A percentile compares a stretch with the other conserved stretches of the same genome.
Conservation (phyloP, 257 asterid species). For the Rauvolfia tetraphylla region DNA sequence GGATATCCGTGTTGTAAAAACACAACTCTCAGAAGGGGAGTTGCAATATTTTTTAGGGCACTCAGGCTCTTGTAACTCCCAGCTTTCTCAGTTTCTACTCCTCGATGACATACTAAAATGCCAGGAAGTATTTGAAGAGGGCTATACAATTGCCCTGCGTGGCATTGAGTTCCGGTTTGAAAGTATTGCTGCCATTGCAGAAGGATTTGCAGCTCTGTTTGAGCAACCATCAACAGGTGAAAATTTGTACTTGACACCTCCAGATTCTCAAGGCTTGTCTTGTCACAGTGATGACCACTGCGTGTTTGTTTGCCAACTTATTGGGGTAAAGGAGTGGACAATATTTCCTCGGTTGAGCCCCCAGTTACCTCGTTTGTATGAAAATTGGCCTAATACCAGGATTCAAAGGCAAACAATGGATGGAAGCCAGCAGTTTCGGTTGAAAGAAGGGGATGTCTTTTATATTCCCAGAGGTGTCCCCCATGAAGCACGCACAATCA, state of each 20-base stretch:
- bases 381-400: constrained; percentile 23
- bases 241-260: constrained; percentile 80
- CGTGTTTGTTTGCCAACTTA: constrained; percentile 73
- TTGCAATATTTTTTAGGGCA: constrained; percentile 49
- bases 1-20: constrained; percentile 71
- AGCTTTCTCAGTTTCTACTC: constrained; percentile 30
- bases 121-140: constrained; percentile 56
- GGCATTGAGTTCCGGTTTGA: constrained; percentile 66
- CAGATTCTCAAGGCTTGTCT: constrained; percentile 74
- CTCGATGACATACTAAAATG: constrained; percentile 48
- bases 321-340: constrained; percentile 60
- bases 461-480: constrained; percentile 83
- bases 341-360: constrained; percentile 34
- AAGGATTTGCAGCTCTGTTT: constrained; percentile 58
- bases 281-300: constrained; percentile 86
- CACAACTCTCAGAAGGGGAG: constrained; percentile 38
- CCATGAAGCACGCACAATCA: constrained; percentile 59
- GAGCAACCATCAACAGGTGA: constrained; percentile 89
- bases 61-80: constrained; percentile 23
- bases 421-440: constrained; percentile 40
- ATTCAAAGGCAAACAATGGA: constrained; percentile 24
- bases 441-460: constrained; percentile 70
- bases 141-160: constrained; percentile 74
- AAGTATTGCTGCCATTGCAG: constrained; percentile 57
- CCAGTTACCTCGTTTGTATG: constrained; percentile 69